Evolutionary conservation across 2,329 filamentous ascomycete genomes (phyloP), one percentile per base, ranked within the genome.

Genomic region (Cercospora sesami): DNA sequence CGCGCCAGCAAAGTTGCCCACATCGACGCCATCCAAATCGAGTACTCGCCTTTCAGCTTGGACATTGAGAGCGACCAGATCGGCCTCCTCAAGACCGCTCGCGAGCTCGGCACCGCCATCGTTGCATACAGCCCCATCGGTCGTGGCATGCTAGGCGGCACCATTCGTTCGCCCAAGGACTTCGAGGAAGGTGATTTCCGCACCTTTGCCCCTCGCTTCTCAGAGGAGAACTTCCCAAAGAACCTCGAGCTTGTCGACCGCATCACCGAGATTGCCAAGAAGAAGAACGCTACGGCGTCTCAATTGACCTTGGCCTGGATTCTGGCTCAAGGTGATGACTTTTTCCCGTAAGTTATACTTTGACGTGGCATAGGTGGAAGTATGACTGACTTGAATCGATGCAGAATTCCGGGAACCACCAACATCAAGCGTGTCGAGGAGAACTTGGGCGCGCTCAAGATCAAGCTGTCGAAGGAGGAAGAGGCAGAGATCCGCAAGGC

Each of bases 281-380:
- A 78, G 69, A 89, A 90, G 78, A 82, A 80, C 3, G 82, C 81
- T 57, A 88, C 88, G 0, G 72, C 86, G 0, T 82, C 81, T 1
- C 85, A 91, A 74, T 75, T 91, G 33, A 84, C 86, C 1, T 79
- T 91, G 30, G 88, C 88, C 0, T 91, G 89, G 88, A 72, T 91
- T 65, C 73, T 89, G 70, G 83, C 83, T 4, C 87, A 90, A 72
- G 77, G 77, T 14, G 81, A 85, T 2, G 85, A 89, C 71, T 80
- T 90, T 60, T 84, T 88, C 73, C 86, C 89, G 0, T 61, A 48
- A 61, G n/a, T n/a, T n/a, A n/a, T n/a, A n/a, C n/a, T n/a, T n/a
- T n/a, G n/a, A n/a, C n/a, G n/a, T n/a, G n/a, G n/a, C n/a, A n/a
- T n/a, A n/a, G n/a, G n/a, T n/a, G n/a, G n/a, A n/a, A n/a, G n/a